Percentiles rank a stretch among this genome's conserved stretches.
phyloP scores from a whole-genome alignment of 352 stramenopile genomes.

The Globisporangium nunn region DNA sequence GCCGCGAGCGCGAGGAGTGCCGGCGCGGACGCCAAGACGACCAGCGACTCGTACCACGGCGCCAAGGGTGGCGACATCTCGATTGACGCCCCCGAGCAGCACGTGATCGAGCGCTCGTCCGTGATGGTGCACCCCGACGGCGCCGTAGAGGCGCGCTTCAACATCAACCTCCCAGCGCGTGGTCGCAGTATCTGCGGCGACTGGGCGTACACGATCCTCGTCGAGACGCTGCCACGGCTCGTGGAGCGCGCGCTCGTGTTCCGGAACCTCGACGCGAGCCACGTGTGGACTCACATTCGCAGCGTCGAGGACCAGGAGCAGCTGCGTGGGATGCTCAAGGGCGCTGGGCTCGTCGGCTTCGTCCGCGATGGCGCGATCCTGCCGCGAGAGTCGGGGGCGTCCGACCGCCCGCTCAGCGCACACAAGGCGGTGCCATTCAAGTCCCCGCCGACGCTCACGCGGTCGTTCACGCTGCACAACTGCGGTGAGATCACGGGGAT shows the following conservation, averaged over 20 bases:
- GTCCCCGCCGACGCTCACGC: slow-evolving; percentile 74
- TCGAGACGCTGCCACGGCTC: slow-evolving; percentile 83
- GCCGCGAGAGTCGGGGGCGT: slow-evolving; percentile 68
- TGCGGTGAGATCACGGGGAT: slow-evolving; percentile 84
- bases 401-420: slow-evolving; percentile 37
- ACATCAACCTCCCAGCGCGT: slow-evolving; percentile 91
- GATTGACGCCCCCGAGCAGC: slow-evolving; percentile 90
- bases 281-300: slow-evolving; percentile 84
- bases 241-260: slow-evolving; percentile 79
- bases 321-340: slow-evolving; percentile 79
- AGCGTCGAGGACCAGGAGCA: slow-evolving; percentile 92
- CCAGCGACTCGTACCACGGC: slow-evolving; percentile 74
- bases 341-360: slow-evolving; percentile 87
- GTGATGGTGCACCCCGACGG: slow-evolving; percentile 75
- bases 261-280: slow-evolving; percentile 47
- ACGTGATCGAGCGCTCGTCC: slow-evolving; percentile 92
- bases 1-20: slow-evolving; percentile 42
- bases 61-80: slow-evolving; percentile 93
- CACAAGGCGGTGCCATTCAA: slow-evolving; percentile 71
- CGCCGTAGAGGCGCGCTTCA: slow-evolving; percentile 90
- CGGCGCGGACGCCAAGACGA: slow-evolving; percentile 57
- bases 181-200: slow-evolving; percentile 92
- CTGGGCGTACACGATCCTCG: slow-evolving; percentile 90
- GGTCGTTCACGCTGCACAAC: slow-evolving; percentile 88
- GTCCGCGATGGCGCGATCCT: slow-evolving; percentile 91